A percentile compares a stretch with the other conserved stretches of the same genome.
phyloP scores from a whole-genome alignment of 2,329 filamentous ascomycete genomes.

The Parafenestella ontariensis region DNA sequence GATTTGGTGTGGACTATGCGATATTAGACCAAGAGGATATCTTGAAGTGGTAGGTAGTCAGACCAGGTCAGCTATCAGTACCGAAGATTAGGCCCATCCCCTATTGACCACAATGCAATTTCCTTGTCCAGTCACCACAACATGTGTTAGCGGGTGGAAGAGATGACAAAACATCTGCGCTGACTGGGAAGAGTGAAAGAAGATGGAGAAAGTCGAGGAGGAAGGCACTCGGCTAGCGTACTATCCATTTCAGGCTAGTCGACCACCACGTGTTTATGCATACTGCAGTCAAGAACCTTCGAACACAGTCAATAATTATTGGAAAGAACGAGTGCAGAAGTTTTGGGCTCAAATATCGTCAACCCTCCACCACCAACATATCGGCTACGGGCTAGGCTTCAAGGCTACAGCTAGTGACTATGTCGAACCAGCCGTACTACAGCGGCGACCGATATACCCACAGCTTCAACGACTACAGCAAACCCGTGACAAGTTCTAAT shows the following conservation, averaged over 20 bases:
- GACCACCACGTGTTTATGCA: constrained; percentile 15
- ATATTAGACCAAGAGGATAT: too few relatives aligned
- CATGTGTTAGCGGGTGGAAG: too few relatives aligned
- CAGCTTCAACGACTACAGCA: neutral
- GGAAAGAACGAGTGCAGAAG: too few relatives aligned
- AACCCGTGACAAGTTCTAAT: neutral
- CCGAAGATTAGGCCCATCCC: too few relatives aligned
- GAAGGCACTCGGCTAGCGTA: neutral
- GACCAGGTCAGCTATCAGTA: too few relatives aligned
- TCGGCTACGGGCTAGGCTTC: neutral
- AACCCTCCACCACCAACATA: neutral
- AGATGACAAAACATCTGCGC: too few relatives aligned
- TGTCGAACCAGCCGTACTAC: constrained; percentile 6
- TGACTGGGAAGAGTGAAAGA: neutral
- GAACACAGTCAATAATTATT: neutral
- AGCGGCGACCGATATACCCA: constrained; percentile 2
- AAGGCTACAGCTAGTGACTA: neutral
- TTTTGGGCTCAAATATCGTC: neutral
- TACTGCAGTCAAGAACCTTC: neutral
- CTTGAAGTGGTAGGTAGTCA: too few relatives aligned
- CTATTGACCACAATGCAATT: too few relatives aligned
- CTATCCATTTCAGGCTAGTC: constrained; percentile 8
- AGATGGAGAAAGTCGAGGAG: neutral
- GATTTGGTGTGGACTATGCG: too few relatives aligned
- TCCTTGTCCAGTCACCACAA: too few relatives aligned